Evolutionary conservation across 208 protist genomes (phyloP).

Genomic region (Crithidia expoeki): DNA sequence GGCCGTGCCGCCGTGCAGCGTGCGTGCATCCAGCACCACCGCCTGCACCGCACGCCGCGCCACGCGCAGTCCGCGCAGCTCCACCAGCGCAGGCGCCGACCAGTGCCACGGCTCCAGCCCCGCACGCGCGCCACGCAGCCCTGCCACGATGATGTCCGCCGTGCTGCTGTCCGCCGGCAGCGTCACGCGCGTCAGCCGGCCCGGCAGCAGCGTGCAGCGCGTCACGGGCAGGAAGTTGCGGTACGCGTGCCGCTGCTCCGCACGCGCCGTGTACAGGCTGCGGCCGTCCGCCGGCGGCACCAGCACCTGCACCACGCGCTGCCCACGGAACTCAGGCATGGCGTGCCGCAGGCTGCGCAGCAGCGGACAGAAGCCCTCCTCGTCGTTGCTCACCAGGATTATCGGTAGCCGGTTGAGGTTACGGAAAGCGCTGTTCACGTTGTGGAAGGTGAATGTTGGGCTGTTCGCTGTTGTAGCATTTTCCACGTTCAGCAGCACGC

Average conservation of each 20-base stretch:
- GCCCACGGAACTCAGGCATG: conserved; percentile 11
- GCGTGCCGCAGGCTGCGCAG: conserved; percentile 21
- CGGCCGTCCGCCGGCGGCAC: conserved; percentile 14
- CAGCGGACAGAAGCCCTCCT: conserved; percentile 29
- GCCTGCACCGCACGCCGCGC: conserved; percentile 35
- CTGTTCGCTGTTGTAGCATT: not conserved
- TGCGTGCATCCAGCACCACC: conserved; percentile 33
- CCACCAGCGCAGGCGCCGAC: conserved; percentile 10
- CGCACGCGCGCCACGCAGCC: conserved; percentile 22
- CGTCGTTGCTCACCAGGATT: conserved; percentile 25
- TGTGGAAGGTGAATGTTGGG: not conserved
- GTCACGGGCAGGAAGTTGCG: conserved; percentile 23
- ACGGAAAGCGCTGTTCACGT: not conserved
- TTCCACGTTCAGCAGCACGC: not conserved
- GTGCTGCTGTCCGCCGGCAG: conserved; percentile 24
- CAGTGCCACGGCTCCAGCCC: not conserved
- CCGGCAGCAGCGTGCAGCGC: conserved; percentile 8
- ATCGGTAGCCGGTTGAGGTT: conserved; percentile 11
- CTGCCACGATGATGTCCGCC: conserved; percentile 26
- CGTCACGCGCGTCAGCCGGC: conserved; percentile 21
- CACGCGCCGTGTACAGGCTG: conserved; percentile 7
- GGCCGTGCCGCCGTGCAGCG: conserved; percentile 8
- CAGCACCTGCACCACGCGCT: conserved; percentile 21
- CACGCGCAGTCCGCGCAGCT: conserved; percentile 12
- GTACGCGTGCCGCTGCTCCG: conserved; percentile 20